Conservation (phyloP, 352 stramenopile genomes). For the Phytopythium mirpurense region DNA sequence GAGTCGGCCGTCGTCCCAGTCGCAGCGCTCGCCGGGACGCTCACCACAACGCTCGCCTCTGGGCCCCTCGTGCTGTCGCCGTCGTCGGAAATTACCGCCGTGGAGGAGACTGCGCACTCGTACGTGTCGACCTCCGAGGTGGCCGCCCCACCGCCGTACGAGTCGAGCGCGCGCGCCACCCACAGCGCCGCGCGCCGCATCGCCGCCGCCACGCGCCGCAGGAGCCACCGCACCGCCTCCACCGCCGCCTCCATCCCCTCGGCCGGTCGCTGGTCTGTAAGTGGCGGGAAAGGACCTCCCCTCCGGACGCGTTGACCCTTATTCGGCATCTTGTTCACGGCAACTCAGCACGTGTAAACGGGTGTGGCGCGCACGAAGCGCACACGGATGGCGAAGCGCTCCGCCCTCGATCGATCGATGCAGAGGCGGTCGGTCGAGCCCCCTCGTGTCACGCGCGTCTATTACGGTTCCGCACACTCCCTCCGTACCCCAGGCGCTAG, state of each 20-base stretch:
- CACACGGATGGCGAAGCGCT: too few species aligned
- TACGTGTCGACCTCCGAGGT: too few species aligned
- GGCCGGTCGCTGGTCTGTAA: background rate
- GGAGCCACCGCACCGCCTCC: background rate
- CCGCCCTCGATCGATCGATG: too few species aligned
- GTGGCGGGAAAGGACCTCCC: background rate
- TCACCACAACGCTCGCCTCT: too few species aligned
- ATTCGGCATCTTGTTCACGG: conserved; percentile 1
- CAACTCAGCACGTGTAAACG: background rate
- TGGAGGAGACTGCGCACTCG: too few species aligned
- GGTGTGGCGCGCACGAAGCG: too few species aligned
- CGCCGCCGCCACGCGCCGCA: background rate
- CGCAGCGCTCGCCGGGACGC: background rate
- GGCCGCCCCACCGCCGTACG: background rate
- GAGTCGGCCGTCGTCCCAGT: background rate
- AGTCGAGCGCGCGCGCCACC: background rate
- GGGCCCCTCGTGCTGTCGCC: background rate
- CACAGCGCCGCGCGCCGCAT: background rate
- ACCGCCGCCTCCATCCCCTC: background rate
- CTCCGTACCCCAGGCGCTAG: conserved; percentile 18
- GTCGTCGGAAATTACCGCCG: background rate
- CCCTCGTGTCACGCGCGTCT: too few species aligned
- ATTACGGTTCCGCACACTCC: too few species aligned
- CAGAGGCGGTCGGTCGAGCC: too few species aligned
- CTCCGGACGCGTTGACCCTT: background rate